Evolutionary conservation across 768 basidiomycete genomes (phyloP).

Genomic region (Ephemerocybe angulata): DNA sequence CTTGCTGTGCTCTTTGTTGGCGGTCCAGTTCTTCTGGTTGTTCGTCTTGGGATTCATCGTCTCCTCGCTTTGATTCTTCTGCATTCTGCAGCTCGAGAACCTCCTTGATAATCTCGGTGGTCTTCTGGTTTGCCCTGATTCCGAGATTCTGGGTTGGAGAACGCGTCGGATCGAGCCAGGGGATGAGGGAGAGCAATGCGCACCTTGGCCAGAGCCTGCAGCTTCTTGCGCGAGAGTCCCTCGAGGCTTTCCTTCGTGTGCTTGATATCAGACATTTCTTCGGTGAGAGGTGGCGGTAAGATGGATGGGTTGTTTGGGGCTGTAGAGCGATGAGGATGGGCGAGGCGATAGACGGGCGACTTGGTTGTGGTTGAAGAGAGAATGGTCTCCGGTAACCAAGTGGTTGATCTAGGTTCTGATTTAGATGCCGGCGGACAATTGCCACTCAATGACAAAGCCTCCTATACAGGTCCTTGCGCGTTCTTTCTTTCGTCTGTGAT

Average conservation of each 20-base stretch:
- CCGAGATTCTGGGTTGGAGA: constrained; percentile 5
- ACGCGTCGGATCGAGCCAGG: neutral
- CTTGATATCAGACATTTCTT: too few relatives aligned
- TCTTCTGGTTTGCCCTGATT: constrained; percentile 9
- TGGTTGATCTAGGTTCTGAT: too few relatives aligned
- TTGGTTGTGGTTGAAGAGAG: neutral
- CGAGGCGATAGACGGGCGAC: too few relatives aligned
- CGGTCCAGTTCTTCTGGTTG: too few relatives aligned
- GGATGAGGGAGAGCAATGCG: neutral
- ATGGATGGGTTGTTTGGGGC: neutral
- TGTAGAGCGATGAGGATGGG: too few relatives aligned
- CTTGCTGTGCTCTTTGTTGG: too few relatives aligned
- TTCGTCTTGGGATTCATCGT: too few relatives aligned
- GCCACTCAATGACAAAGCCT: too few relatives aligned
- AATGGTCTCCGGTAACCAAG: neutral
- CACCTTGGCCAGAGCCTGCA: constrained; percentile 14
- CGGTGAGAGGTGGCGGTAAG: too few relatives aligned
- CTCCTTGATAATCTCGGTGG: constrained; percentile 3
- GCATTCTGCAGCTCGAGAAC: constrained; percentile 1
- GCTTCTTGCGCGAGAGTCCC: constrained; percentile 3
- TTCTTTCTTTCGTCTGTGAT: too few relatives aligned
- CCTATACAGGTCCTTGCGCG: too few relatives aligned
- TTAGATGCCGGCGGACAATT: too few relatives aligned
- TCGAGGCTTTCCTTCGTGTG: constrained; percentile 1
- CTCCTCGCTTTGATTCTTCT: neutral